Base-by-base conservation (phyloP, 179 eudicot genomes). In the Nepenthes alata region DNA sequence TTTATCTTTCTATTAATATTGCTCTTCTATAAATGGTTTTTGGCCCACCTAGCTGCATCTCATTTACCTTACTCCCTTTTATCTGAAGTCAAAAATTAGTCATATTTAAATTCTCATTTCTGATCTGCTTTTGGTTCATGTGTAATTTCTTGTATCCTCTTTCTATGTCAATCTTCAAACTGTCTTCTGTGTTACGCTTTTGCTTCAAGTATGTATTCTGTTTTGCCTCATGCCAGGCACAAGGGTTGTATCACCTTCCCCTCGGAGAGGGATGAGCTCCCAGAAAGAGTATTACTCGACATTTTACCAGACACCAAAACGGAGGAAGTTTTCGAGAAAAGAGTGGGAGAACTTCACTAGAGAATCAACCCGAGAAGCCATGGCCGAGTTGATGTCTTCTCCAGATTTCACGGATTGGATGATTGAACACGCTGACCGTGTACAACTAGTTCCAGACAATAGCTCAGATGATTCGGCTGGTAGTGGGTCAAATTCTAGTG, bases 321-420 rank as follows among this genome's bases (percentile, higher is more conserved):
- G 79, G 64, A 89, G 78, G 80, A 82, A 73, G 66, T 78, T 84
- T 68, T 70, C 95, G 2, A 78, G 79, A 72, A 81, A 68, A 74
- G 95, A 89, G 69, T 93, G 88, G 90, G 86, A 83, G 55, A 74
- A 81, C 1, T 85, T 85, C 62, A 85, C 93, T 4, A 63, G 71
- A 67, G 89, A 89, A 69, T 81, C 93, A 15, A 93, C 98, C 3
- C 73, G 74, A 58, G 71, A 86, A 66, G 86, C 95, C 12, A 67
- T 93, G 73, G 74, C 73, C 2, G 88, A 77, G 39, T 67, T 80
- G 81, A 75, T 86, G 34, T 74, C 93, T 47, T 76, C 84, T 12
- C 98, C 98, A 0, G 84, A 86, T 57, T 93, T 93, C 70, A 69
- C 84, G 0, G 88, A 89, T 13, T 93, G 98, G 98, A 38, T 86